Evolutionary conservation across 1,139 yeast species (phyloP).

Genomic region (Debaryomyces udenii): DNA sequence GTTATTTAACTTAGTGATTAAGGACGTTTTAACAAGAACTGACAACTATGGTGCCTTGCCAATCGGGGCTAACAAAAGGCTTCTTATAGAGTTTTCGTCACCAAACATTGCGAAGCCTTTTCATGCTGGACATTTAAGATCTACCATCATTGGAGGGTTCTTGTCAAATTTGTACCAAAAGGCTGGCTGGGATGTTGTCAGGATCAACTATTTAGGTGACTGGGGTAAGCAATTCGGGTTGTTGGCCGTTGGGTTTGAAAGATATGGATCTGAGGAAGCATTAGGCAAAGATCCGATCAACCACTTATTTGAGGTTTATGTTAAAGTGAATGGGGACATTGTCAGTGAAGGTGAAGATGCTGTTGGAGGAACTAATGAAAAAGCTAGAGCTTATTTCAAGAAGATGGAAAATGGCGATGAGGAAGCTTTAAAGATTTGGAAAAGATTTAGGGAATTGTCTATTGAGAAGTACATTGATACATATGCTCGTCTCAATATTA

Average conservation of each 20-base stretch:
- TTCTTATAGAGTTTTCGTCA: constrained; percentile 88
- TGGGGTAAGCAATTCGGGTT: constrained; percentile 99
- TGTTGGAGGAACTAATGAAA: constrained; percentile 67
- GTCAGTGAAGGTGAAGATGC: constrained; percentile 71
- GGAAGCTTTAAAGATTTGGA: constrained; percentile 79
- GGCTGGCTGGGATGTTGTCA: constrained; percentile 85
- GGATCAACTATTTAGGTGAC: constrained; percentile 96
- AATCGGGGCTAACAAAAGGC: constrained; percentile 72
- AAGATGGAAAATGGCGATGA: constrained; percentile 94
- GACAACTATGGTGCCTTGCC: constrained; percentile 74
- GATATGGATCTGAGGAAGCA: constrained; percentile 79
- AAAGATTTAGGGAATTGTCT: constrained; percentile 84
- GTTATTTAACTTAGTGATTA: constrained; percentile 68
- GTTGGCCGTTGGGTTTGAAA: constrained; percentile 87
- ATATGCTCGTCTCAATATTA: constrained; percentile 88
- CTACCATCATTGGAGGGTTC: constrained; percentile 98
- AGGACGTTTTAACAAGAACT: constrained; percentile 66
- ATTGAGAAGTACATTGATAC: constrained; percentile 85
- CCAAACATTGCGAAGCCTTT: constrained; percentile 99
- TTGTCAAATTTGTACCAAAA: constrained; percentile 86
- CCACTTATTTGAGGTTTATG: constrained; percentile 94
- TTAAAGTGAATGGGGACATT: constrained; percentile 79
- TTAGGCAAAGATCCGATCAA: constrained; percentile 83
- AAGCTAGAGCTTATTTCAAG: constrained; percentile 87
- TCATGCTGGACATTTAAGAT: constrained; percentile 99